Evolutionary conservation across 768 basidiomycete species (phyloP), one percentile per base, ranked within the genome.

Genomic region (Suillus brevipes): DNA sequence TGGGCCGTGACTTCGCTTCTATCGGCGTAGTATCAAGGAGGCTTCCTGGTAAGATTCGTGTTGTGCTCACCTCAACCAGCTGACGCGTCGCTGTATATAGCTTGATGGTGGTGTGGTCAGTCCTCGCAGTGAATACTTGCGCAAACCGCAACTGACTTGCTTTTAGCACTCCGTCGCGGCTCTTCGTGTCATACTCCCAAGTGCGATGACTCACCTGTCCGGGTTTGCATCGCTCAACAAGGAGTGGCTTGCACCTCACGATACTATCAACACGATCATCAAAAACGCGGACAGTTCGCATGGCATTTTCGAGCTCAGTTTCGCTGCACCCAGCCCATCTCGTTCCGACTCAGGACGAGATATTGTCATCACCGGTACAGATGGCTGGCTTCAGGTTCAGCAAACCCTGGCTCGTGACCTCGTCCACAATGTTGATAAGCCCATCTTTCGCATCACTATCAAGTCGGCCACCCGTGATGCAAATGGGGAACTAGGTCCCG

Each of bases 71-170:
- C 43, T 65, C 43, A 58, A 37, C 25, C 49, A 16, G 67, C 37
- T 25, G 31, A 61, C 31, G 62, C 38, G 18, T 65, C 34, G 25
- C 56, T 28, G 57, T 2, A 8, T 69, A 38, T 72, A 94, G 84
- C 85, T 93, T 16, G 91, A 94, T 70, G 88, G 89, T 18, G 92
- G 91, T 65, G 92, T 93, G 38, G 87, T 90, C 76, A 69, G 87
- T 82, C 42, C 31, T 50, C 61, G 56, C 55, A 28, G 25, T 28
- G 53, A 10, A 28, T 62, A 50, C 37, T 56, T 28, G 12, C 25
- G 9, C 42, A 14, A 34, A 52, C 25, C 16, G 2, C 50, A 16
- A 1, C 28, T 63, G 45, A 67, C 28, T 31, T 9, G 12, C 28
- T 13, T 18, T 25, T 66, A 90, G 88, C 92, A 93, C 78, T 88